Conservation (phyloP, 2,329 filamentous ascomycete species). For the Fusarium cicatricum region DNA sequence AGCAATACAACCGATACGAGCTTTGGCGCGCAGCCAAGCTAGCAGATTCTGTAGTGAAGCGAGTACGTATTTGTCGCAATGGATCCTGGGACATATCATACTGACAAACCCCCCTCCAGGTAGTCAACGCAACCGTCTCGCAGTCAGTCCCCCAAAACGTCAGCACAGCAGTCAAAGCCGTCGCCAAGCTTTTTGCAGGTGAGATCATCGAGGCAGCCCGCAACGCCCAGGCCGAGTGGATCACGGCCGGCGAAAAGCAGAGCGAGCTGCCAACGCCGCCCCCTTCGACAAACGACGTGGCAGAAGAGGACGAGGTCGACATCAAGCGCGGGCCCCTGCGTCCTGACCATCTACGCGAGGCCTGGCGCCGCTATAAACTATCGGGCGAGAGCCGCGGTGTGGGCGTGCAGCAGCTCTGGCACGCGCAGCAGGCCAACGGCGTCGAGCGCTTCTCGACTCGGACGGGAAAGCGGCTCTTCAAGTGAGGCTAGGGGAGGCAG, state of each 20-base stretch:
- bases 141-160: slow-evolving; percentile 79
- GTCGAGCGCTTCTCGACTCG: slow-evolving; percentile 66
- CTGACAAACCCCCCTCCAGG: slow-evolving; percentile 49
- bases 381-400: slow-evolving; percentile 69
- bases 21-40: slow-evolving; percentile 75
- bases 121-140: slow-evolving; percentile 82
- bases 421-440: slow-evolving; percentile 66
- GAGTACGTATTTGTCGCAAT: slow-evolving; percentile 54
- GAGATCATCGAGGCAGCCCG: slow-evolving; percentile 78
- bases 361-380: slow-evolving; percentile 72
- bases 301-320: slow-evolving; percentile 38
- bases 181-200: slow-evolving; percentile 79
- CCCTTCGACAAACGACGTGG: slow-evolving; percentile 44
- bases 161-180: slow-evolving; percentile 77
- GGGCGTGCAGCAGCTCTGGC: slow-evolving; percentile 67
- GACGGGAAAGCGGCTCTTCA: slow-evolving; percentile 63
- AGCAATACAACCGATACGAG: slow-evolving; percentile 75
- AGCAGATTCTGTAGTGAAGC: slow-evolving; percentile 72
- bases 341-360: slow-evolving; percentile 79
- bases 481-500: slow-evolving; percentile 44
- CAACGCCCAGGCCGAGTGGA: slow-evolving; percentile 76
- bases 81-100: neutral
- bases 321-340: slow-evolving; percentile 66
- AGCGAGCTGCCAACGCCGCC: slow-evolving; percentile 59
- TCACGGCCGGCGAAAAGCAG: slow-evolving; percentile 66